These are phyloP conservation scores for Cytospora schulzeri DNA, from an alignment of 2,329 filamentous ascomycete species.

Conservation along the genomic window DNA sequence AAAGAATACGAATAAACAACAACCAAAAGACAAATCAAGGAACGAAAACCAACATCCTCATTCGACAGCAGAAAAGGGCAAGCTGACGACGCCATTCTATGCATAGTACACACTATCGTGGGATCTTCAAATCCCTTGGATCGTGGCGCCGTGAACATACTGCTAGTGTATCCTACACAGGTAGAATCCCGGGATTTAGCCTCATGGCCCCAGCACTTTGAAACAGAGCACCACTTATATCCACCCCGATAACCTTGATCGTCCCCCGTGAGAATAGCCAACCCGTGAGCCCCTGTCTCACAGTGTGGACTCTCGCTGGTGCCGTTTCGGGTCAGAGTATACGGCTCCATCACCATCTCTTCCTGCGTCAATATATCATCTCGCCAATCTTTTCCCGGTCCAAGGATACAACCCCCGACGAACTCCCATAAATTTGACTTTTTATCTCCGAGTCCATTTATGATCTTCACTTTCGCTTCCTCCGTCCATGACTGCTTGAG, in stretches of 20 bases:
- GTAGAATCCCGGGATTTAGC: not conserved
- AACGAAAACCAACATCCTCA: not conserved
- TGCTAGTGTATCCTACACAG: not conserved
- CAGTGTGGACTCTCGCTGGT: not conserved
- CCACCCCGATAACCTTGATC: conserved; percentile 10
- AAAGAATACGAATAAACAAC: conserved; percentile 5
- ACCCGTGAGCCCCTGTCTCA: not conserved
- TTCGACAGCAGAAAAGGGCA: no score
- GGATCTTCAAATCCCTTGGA: conserved; percentile 1
- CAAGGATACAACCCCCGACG: not conserved
- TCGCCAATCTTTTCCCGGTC: conserved; percentile 13
- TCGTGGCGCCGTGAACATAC: not conserved
- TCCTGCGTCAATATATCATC: conserved; percentile 5
- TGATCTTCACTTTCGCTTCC: conserved; percentile 17
- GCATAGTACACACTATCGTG: not conserved
- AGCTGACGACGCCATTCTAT: not conserved
- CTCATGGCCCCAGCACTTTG: conserved; percentile 11
- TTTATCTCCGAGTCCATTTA: conserved; percentile 1
- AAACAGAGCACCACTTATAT: conserved; percentile 19
- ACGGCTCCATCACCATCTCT: conserved; percentile 7
- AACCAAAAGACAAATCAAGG: not conserved
- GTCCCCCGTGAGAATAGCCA: not conserved
- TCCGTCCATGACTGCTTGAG: not conserved
- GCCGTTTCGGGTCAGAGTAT: not conserved
- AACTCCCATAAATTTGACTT: conserved; percentile 9